Percentiles rank a stretch among this genome's conserved stretches.
Conservation (phyloP, 306 rosid genomes). For the Abrus pulchellus region DNA sequence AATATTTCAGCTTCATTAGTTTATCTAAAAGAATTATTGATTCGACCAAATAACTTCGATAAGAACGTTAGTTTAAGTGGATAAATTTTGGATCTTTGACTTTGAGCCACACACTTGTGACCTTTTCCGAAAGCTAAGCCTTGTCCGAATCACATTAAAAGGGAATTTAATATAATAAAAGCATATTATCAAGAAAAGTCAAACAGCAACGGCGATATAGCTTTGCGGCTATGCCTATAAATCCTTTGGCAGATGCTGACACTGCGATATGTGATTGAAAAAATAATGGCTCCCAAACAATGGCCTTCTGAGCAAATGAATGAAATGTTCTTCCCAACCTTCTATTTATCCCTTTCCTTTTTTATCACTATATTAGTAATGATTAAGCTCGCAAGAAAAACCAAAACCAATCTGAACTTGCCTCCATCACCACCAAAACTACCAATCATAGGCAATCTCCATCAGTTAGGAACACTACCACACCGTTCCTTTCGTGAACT, state of each 20-base stretch:
- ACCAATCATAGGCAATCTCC: slow-evolving; percentile 55
- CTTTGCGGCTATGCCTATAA: not conserved
- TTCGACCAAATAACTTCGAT: too few species aligned
- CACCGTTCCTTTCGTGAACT: slow-evolving; percentile 41
- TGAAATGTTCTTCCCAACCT: not conserved
- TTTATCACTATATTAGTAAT: not conserved
- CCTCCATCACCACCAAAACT: slow-evolving; percentile 56
- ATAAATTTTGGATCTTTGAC: not conserved
- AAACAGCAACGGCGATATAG: too few species aligned
- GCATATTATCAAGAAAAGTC: too few species aligned
- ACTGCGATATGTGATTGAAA: not conserved
- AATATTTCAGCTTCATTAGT: too few species aligned
- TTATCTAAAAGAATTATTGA: too few species aligned
- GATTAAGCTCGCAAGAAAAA: slow-evolving; percentile 20
- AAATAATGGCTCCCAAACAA: slow-evolving; percentile 41
- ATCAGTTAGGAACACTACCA: slow-evolving; percentile 52
- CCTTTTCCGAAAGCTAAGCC: not conserved
- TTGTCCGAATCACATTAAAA: not conserved
- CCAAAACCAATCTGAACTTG: slow-evolving; percentile 36
- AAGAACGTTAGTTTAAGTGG: too few species aligned
- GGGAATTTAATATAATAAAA: not conserved
- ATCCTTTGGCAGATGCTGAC: not conserved
- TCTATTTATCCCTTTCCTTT: not conserved
- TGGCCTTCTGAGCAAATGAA: slow-evolving; percentile 20
- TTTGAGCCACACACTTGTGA: not conserved